Evolutionary conservation across 768 basidiomycete genomes (phyloP).

Genomic region (Arthromyces matolae): DNA sequence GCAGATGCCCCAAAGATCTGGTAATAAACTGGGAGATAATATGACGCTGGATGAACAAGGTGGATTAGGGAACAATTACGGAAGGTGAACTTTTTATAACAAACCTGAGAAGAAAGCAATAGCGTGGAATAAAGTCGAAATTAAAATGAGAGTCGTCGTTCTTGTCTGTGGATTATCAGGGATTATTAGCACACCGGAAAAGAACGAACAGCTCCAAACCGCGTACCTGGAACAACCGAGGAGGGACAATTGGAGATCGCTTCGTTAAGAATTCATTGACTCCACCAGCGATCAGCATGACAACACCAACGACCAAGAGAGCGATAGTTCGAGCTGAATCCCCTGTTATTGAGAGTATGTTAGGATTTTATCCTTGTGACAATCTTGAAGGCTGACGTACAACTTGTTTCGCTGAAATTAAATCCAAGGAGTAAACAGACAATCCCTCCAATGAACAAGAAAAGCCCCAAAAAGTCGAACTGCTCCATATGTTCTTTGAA

Average conservation of each 20-base stretch:
- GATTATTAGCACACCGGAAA: background rate
- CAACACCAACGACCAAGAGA: constrained; percentile 55
- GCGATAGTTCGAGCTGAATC: constrained; percentile 55
- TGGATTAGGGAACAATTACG: background rate
- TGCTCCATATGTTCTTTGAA: constrained; percentile 55
- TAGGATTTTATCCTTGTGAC: background rate
- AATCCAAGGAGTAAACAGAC: constrained; percentile 70
- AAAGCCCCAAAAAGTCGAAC: constrained; percentile 71
- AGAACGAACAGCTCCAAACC: no score
- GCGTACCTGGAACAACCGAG: constrained; percentile 66
- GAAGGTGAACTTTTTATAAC: constrained; percentile 5
- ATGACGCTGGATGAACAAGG: constrained; percentile 52
- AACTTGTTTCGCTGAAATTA: constrained; percentile 62
- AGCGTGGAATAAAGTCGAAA: constrained; percentile 60
- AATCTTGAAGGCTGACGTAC: constrained; percentile 34
- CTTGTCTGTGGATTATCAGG: constrained; percentile 63
- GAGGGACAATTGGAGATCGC: constrained; percentile 69
- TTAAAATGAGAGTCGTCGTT: constrained; percentile 60
- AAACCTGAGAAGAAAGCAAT: constrained; percentile 59
- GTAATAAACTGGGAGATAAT: constrained; percentile 74
- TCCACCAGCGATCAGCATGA: constrained; percentile 45
- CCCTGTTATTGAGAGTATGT: constrained; percentile 38
- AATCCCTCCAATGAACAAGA: constrained; percentile 61
- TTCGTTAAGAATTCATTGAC: constrained; percentile 61
- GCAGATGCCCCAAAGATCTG: constrained; percentile 77